Conservation (phyloP, 225 moss, liverwort and hornwort species). For the Bryoerythrophyllum caledonicum region DNA sequence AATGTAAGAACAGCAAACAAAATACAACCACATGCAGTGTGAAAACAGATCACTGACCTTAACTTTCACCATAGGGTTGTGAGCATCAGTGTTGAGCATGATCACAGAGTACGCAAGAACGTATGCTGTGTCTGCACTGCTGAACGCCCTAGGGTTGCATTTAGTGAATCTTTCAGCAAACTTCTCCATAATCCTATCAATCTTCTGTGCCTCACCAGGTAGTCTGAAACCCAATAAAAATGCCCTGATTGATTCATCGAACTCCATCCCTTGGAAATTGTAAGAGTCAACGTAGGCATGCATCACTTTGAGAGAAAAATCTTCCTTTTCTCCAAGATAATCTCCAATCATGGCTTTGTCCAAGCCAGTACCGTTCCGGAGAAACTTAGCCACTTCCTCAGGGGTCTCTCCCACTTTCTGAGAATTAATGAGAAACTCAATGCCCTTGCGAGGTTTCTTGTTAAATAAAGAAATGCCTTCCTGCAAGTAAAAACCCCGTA, state of each 20-base stretch:
- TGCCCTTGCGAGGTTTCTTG: slow-evolving; percentile 95
- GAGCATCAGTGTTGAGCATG: slow-evolving; percentile 99
- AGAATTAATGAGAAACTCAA: slow-evolving; percentile 90
- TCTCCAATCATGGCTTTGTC: slow-evolving; percentile 99
- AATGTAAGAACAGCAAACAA: slow-evolving; percentile 10
- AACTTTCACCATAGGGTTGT: slow-evolving; percentile 90
- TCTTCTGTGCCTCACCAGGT: slow-evolving; percentile 98
- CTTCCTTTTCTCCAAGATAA: slow-evolving; percentile 98
- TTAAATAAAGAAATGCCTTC: slow-evolving; percentile 97
- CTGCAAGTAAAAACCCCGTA: slow-evolving; percentile 55
- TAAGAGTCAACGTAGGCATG: slow-evolving; percentile 95
- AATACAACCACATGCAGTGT: not conserved
- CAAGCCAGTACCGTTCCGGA: slow-evolving; percentile 77
- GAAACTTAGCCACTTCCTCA: slow-evolving; percentile 85
- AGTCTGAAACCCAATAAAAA: slow-evolving; percentile 93
- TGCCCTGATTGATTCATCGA: slow-evolving; percentile 92
- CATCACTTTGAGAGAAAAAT: slow-evolving; percentile 93
- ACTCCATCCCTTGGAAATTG: slow-evolving; percentile 85
- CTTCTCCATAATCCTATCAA: slow-evolving; percentile 99
- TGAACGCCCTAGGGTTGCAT: slow-evolving; percentile 92
- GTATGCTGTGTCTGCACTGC: slow-evolving; percentile 98
- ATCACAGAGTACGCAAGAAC: slow-evolving; percentile 97
- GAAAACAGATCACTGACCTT: slow-evolving; percentile 62
- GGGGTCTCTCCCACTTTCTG: slow-evolving; percentile 85
- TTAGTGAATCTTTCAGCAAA: slow-evolving; percentile 96